phyloP scores from a whole-genome alignment of 169 alveolate genomes.

The Theileria equi region DNA sequence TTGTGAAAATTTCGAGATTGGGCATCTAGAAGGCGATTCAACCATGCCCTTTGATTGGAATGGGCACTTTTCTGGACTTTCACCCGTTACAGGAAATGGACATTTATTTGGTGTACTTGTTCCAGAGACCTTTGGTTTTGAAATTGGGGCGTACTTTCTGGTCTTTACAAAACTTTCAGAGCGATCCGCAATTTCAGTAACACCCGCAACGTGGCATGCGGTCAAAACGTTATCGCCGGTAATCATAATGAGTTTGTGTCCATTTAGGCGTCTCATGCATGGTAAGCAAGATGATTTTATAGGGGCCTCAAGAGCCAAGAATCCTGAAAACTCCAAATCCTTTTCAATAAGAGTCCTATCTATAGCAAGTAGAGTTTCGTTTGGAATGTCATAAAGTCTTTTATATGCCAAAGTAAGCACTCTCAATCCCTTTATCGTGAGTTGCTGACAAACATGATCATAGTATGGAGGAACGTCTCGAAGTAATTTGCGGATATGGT shows the following conservation, averaged over 20 bases:
- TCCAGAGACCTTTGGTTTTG: too few relatives aligned
- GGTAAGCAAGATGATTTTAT: constrained; percentile 84
- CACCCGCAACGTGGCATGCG: constrained; percentile 92
- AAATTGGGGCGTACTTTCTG: too few relatives aligned
- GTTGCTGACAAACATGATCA: constrained; percentile 75
- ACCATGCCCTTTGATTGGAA: too few relatives aligned
- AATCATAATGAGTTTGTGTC: constrained; percentile 89
- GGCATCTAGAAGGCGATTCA: too few relatives aligned
- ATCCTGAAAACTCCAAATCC: constrained; percentile 90
- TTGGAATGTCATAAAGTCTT: constrained; percentile 23
- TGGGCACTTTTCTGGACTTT: too few relatives aligned
- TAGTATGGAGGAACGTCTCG: constrained; percentile 86
- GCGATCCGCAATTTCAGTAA: constrained; percentile 39
- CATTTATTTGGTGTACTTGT: too few relatives aligned
- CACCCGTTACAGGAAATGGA: too few relatives aligned
- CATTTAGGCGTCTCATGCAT: constrained; percentile 82
- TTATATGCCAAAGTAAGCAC: constrained; percentile 74
- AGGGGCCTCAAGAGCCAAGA: constrained; percentile 92
- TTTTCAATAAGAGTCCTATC: constrained; percentile 86
- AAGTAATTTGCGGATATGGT: constrained; percentile 80
- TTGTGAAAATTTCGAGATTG: too few relatives aligned
- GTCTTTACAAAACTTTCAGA: too few relatives aligned
- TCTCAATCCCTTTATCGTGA: constrained; percentile 88
- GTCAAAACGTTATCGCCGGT: constrained; percentile 98
- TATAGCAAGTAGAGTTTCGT: constrained; percentile 44